Conservation (phyloP, 768 basidiomycete genomes). For the Russula lepida region DNA sequence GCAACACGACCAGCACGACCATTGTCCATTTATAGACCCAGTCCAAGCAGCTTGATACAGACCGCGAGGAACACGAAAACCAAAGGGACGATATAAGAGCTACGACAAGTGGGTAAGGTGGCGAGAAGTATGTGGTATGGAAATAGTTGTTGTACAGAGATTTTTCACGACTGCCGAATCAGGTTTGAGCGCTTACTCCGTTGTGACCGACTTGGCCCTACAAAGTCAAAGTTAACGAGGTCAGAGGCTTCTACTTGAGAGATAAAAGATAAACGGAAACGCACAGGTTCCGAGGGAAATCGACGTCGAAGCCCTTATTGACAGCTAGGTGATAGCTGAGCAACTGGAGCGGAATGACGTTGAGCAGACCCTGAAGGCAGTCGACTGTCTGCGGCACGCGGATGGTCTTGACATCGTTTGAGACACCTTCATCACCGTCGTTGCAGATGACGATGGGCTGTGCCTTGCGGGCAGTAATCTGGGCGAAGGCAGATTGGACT, state of each 20-base stretch:
- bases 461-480: slow-evolving; percentile 96
- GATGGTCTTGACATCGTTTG: slow-evolving; percentile 72
- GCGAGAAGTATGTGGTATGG: not conserved
- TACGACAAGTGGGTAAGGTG: not conserved
- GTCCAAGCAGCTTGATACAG: slow-evolving; percentile 9
- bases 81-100: not conserved
- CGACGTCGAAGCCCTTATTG: slow-evolving; percentile 93
- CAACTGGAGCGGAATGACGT: slow-evolving; percentile 93
- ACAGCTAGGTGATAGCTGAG: slow-evolving; percentile 95
- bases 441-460: slow-evolving; percentile 94
- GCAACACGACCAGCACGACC: not conserved
- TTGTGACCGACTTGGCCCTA: slow-evolving; percentile 31
- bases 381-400: slow-evolving; percentile 93
- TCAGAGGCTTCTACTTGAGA: slow-evolving; percentile 1
- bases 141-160: slow-evolving; percentile 9
- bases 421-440: slow-evolving; percentile 78
- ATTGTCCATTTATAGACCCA: not conserved
- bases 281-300: slow-evolving; percentile 94
- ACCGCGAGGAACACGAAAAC: not conserved
- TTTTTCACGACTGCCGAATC: not conserved
- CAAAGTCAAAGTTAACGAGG: not conserved
- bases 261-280: slow-evolving; percentile 28
- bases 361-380: slow-evolving; percentile 89
- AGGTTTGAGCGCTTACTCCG: slow-evolving; percentile 23
- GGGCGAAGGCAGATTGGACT: slow-evolving; percentile 91